phyloP scores from a whole-genome alignment of 176 grass and related monocot genomes.

The Carex cristatella region DNA sequence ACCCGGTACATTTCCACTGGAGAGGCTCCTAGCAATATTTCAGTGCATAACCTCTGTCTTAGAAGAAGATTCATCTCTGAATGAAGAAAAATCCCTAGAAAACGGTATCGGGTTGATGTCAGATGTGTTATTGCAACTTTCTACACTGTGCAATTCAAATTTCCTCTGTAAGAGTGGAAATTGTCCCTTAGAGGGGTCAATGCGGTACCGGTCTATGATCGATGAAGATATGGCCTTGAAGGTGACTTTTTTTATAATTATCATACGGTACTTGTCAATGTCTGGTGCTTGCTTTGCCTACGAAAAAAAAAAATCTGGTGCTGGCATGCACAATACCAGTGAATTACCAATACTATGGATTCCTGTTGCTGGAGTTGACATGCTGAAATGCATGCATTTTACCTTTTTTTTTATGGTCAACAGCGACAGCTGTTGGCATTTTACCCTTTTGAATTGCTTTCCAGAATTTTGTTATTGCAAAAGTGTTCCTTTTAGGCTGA shows the following conservation, averaged over 20 bases:
- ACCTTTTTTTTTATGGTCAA: background rate
- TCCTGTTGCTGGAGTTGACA: background rate
- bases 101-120: conserved; percentile 59
- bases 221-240: conserved; percentile 97
- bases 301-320: background rate
- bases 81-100: conserved; percentile 45
- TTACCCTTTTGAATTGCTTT: background rate
- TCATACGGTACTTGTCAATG: background rate
- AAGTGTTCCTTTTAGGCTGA: conserved; percentile 25
- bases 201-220: conserved; percentile 72
- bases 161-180: conserved; percentile 77
- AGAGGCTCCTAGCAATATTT: conserved; percentile 95
- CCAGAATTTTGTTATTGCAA: background rate
- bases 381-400: background rate
- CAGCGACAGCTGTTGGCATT: background rate
- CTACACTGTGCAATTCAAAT: conserved; percentile 94
- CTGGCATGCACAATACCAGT: background rate
- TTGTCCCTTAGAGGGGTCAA: conserved; percentile 78
- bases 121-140: conserved; percentile 81
- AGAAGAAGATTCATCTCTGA: conserved; percentile 30
- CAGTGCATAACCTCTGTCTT: conserved; percentile 86
- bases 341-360: background rate
- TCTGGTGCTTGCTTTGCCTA: background rate
- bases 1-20: conserved; percentile 82
- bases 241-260: conserved; percentile 34